Percentiles rank a stretch among this genome's conserved stretches.
Evolutionary conservation across 495 filamentous ascomycete species (phyloP).

Genomic region (Viridothelium virens): DNA sequence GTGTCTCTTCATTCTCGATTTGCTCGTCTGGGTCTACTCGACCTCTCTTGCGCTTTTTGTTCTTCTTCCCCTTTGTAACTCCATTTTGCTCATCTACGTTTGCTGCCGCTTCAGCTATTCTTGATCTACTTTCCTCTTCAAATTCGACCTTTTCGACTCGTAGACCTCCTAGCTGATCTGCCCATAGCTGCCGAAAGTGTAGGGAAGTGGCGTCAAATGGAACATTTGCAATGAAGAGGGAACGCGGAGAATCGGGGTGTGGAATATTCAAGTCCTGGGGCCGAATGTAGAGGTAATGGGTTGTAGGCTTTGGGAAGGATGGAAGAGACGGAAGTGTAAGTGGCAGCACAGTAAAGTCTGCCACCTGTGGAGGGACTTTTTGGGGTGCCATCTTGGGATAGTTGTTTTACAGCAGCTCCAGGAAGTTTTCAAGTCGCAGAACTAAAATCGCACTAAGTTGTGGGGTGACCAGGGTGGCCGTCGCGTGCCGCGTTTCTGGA

Average conservation of each 20-base stretch:
- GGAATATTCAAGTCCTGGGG: constrained; percentile 71
- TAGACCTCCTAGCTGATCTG: constrained; percentile 54
- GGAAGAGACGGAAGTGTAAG: constrained; percentile 49
- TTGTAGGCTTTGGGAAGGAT: constrained; percentile 49
- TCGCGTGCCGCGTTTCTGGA: too few relatives aligned
- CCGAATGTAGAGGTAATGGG: constrained; percentile 81
- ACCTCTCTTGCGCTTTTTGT: constrained; percentile 40
- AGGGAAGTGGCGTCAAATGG: constrained; percentile 74
- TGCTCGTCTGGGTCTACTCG: constrained; percentile 43
- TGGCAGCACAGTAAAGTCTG: constrained; percentile 32
- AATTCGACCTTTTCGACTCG: constrained; percentile 71
- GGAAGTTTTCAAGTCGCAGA: neutral
- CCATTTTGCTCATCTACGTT: neutral
- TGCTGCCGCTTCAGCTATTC: constrained; percentile 12
- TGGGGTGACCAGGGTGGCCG: neutral
- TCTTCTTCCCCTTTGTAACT: constrained; percentile 11
- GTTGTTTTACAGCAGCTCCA: neutral
- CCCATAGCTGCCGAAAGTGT: constrained; percentile 69
- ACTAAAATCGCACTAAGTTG: neutral
- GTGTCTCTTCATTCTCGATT: constrained; percentile 39
- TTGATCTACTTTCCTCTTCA: constrained; percentile 41
- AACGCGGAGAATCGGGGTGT: constrained; percentile 53
- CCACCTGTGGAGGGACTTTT: constrained; percentile 18
- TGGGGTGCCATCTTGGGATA: neutral
- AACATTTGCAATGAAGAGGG: constrained; percentile 79